Evolutionary conservation across 257 asterid genomes (phyloP).

Genomic region (Penstemon eatonii): DNA sequence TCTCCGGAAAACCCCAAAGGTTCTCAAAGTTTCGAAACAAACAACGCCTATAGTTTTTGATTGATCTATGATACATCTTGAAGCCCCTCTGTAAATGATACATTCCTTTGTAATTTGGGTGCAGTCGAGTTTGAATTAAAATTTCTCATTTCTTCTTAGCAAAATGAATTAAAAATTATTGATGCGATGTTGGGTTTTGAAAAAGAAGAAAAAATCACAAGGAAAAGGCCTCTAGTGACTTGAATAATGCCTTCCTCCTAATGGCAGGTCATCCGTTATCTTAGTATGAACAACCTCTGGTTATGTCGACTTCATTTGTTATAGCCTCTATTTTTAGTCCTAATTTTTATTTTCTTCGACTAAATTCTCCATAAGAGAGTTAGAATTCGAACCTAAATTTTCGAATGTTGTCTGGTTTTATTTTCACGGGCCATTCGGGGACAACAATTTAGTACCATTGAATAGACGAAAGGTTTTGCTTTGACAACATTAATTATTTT

Average conservation of each 20-base stretch:
- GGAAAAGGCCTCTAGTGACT: too few species aligned
- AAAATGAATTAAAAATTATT: too few species aligned
- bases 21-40: too few species aligned
- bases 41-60: too few species aligned
- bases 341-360: neutral
- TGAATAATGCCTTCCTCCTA: neutral
- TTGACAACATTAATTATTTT: slow-evolving; percentile 23
- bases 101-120: too few species aligned
- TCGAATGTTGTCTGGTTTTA: slow-evolving; percentile 37
- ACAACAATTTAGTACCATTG: slow-evolving; percentile 38
- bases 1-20: too few species aligned
- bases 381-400: slow-evolving; percentile 32
- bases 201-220: too few species aligned
- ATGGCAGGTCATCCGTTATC: slow-evolving; percentile 32
- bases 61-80: too few species aligned
- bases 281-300: slow-evolving; percentile 6
- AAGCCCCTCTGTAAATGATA: too few species aligned
- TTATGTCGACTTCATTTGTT: neutral
- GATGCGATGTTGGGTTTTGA: too few species aligned
- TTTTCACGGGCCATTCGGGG: slow-evolving; percentile 32
- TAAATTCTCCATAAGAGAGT: neutral
- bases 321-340: slow-evolving; percentile 3
- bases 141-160: too few species aligned
- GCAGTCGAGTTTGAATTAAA: too few species aligned
- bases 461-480: slow-evolving; percentile 30